Evolutionary conservation across 192 early-diverging fungal genomes (phyloP).

Genomic region (Coemansia furcata): DNA sequence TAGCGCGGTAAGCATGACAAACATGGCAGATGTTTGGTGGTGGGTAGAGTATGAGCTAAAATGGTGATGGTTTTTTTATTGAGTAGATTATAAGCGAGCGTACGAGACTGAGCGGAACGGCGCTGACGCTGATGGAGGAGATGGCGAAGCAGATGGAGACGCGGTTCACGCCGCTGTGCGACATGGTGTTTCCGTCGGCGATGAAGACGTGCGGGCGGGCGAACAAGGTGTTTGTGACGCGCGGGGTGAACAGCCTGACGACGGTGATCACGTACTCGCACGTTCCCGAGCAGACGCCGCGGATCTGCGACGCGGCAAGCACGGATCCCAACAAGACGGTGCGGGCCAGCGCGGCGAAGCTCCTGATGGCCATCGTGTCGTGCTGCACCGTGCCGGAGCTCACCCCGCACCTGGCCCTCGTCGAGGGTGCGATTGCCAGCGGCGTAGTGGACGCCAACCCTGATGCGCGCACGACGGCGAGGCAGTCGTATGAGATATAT

Average conservation of each 20-base stretch:
- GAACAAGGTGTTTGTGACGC: slow-evolving; percentile 72
- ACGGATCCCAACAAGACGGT: slow-evolving; percentile 63
- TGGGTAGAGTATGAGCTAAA: not conserved
- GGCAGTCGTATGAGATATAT: slow-evolving; percentile 44
- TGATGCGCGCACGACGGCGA: slow-evolving; percentile 42
- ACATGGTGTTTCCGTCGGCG: slow-evolving; percentile 60
- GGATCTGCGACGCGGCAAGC: slow-evolving; percentile 54
- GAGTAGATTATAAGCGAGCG: slow-evolving; percentile 69
- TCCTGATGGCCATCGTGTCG: slow-evolving; percentile 55
- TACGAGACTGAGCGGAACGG: slow-evolving; percentile 73
- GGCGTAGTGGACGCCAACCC: slow-evolving; percentile 50
- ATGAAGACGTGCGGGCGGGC: slow-evolving; percentile 67
- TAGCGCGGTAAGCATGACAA: slow-evolving; percentile 50
- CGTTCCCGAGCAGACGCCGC: slow-evolving; percentile 55
- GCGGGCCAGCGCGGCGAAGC: slow-evolving; percentile 61
- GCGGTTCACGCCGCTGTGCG: slow-evolving; percentile 60
- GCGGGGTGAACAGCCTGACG: slow-evolving; percentile 60
- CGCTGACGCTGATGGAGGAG: slow-evolving; percentile 60
- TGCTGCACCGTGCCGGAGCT: slow-evolving; percentile 53
- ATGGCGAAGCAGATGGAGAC: slow-evolving; percentile 60
- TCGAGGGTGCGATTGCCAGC: slow-evolving; percentile 41
- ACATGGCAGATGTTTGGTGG: not conserved
- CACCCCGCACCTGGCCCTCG: slow-evolving; percentile 25
- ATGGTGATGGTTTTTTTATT: not conserved
- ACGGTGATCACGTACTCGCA: slow-evolving; percentile 61